Base-by-base conservation (phyloP, 129 eudicot species). In the Kitagawia praeruptora region DNA sequence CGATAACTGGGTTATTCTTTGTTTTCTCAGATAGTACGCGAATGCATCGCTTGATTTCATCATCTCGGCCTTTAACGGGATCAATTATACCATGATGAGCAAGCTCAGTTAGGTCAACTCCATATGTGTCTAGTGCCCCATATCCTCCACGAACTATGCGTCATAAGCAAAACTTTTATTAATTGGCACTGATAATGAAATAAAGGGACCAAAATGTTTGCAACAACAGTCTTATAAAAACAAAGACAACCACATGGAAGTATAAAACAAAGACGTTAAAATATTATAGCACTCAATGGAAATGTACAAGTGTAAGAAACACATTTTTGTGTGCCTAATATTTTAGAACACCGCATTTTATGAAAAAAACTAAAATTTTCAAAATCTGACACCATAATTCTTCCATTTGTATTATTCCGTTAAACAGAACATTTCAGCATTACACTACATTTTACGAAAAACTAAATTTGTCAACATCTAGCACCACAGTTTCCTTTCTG, bases 41-140 rank as follows among this genome's bases (percentile, higher is more conserved):
- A 31, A 94, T 94, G 77, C 98, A 94, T 41, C 96, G 89, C 45
- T 97, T 81, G 23, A 94, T 94, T 83, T 92, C 98, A 82, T 90
- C 98, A 81, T 92, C 97, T 45, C 98, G 92, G 21, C 97, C 98
- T 49, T 88, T 90, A 14, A 94, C 98, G 6, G 97, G 98, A 85
- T 94, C 97, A 38, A 94, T 93, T 79, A 92, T 94, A 51, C 96
- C 98, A 74, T 87, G 89, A 69, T 88, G 86, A 70, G 98, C 97
- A 82, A 92, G 97, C 70, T 94, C 98, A 79, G 96, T 94, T 80
- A 94, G 86, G 81, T 94, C 97, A 85, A 39, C 92, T 56, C 97
- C 98, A 77, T 88, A 94, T 79, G 90, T 94, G 38, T 94, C 98
- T 72, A 94, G 96, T 34, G 96, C 96, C 86, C 86, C 85, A 27